Evolutionary conservation across 371 early-diverging fungal genomes (phyloP), one percentile per base, ranked within the genome.

Genomic region (Mycotypha africana): DNA sequence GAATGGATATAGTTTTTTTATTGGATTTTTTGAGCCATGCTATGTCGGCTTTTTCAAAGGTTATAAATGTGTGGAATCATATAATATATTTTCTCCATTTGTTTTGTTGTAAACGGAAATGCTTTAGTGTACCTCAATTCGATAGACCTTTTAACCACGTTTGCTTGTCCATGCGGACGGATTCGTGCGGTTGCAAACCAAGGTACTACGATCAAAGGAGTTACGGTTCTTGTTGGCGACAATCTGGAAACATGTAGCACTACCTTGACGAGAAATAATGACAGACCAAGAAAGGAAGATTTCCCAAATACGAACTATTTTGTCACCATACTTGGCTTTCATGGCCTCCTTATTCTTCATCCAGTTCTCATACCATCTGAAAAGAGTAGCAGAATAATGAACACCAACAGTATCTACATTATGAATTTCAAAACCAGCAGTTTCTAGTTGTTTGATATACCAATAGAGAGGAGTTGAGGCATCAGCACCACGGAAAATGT

Each of bases 401-500:
- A 93, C 89, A 59, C 98, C 97, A 28, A 96, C 78, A 38, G 96
- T 97, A 51, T 95, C 92, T 22, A 81, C 73, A 55, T 78, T 80
- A 49, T 84, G 79, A 45, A 95, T 81, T 72, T 95, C 96, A 58
- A 92, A 97, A 30, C 97, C 96, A 42, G 93, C 88, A 28, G 68
- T 75, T 73, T 97, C 97, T 41, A 91, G 79, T 77, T 97, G 89
- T 47, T 83, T 81, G 41, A 88, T 67, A 38, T 86, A 86, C 96
- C 96, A 97, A 81, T 88, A 86, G 42, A 97, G 74, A 36, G 98
- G 98, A 61, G 86, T 84, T 39, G 94, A 93, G 23, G 97, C 97
- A 72, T 96, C 98, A 52, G 97, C 97, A 58, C 97, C 97, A 49
- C 96, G 97, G 88, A 97, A 96, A 50, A 97, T 85, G 67, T 96